These are phyloP conservation scores for Craterostigma plantagineum DNA, from an alignment of 257 asterid species.

Conservation along the genomic window DNA sequence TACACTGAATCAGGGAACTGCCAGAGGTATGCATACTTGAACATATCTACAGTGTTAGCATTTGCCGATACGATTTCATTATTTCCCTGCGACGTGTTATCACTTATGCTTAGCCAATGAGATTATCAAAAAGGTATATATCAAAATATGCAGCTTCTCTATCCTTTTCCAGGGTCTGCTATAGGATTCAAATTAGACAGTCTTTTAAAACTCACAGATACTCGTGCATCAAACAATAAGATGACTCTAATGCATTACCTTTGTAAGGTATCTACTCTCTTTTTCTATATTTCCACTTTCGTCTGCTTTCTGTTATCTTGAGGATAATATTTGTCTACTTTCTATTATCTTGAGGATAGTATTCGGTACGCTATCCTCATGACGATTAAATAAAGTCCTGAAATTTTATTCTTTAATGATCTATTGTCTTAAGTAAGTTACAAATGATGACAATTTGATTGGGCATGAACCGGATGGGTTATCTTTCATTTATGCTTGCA, in stretches of 20 bases:
- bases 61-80: slow-evolving; percentile 2
- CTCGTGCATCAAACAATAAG: slow-evolving; percentile 84
- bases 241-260: slow-evolving; percentile 99
- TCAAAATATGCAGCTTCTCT: too few relatives aligned
- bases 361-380: too few relatives aligned
- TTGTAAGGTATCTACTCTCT: slow-evolving; percentile 57
- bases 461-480: too few relatives aligned
- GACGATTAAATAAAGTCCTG: too few relatives aligned
- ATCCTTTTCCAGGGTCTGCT: slow-evolving; percentile 92
- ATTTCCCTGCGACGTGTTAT: not conserved
- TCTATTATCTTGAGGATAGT: too few relatives aligned
- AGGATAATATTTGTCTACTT: too few relatives aligned
- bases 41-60: not conserved
- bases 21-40: slow-evolving; percentile 50
- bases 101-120: too few relatives aligned
- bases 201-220: slow-evolving; percentile 87
- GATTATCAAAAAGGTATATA: too few relatives aligned
- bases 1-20: slow-evolving; percentile 96
- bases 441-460: too few relatives aligned
- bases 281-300: not conserved
- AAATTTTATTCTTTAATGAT: too few relatives aligned
- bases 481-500: too few relatives aligned
- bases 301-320: slow-evolving; percentile 1
- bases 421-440: too few relatives aligned
- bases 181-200: slow-evolving; percentile 98